These are phyloP conservation scores for Podospora sp. DNA, from an alignment of 495 filamentous ascomycete genomes.

Conservation along the genomic window DNA sequence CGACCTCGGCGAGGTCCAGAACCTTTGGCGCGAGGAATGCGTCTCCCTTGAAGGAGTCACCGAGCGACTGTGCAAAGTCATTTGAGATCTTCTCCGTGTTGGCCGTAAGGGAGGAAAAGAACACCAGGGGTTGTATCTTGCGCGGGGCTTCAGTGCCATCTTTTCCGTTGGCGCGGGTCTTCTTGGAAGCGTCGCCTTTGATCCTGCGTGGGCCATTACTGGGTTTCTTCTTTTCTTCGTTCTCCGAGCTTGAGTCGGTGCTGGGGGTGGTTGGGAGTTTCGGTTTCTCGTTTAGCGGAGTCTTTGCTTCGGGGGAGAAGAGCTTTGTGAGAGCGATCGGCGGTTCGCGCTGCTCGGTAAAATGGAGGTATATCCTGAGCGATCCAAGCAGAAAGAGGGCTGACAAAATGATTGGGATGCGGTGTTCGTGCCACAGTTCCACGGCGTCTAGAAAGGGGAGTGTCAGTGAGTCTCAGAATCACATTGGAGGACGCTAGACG, in stretches of 20 bases:
- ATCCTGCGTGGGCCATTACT: conserved; percentile 49
- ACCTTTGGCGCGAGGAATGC: conserved; percentile 64
- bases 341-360: conserved; percentile 29
- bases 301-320: conserved; percentile 16
- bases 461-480: neutral
- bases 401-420: conserved; percentile 53
- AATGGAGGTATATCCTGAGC: conserved; percentile 46
- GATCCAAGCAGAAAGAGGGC: conserved; percentile 41
- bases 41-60: conserved; percentile 20
- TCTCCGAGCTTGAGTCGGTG: conserved; percentile 15
- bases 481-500: neutral
- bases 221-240: conserved; percentile 23
- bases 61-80: conserved; percentile 51
- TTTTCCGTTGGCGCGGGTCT: conserved; percentile 27
- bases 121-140: conserved; percentile 75
- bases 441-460: conserved; percentile 44
- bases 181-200: conserved; percentile 48
- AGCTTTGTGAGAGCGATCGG: conserved; percentile 33
- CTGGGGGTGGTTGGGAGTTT: conserved; percentile 22
- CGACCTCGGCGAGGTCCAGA: conserved; percentile 80
- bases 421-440: conserved; percentile 58
- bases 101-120: conserved; percentile 83
- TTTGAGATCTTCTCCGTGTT: conserved; percentile 72
- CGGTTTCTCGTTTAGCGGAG: conserved; percentile 1
- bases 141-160: conserved; percentile 24